Conservation (phyloP, 129 eudicot species). For the Chrysanthemum makinoi region DNA sequence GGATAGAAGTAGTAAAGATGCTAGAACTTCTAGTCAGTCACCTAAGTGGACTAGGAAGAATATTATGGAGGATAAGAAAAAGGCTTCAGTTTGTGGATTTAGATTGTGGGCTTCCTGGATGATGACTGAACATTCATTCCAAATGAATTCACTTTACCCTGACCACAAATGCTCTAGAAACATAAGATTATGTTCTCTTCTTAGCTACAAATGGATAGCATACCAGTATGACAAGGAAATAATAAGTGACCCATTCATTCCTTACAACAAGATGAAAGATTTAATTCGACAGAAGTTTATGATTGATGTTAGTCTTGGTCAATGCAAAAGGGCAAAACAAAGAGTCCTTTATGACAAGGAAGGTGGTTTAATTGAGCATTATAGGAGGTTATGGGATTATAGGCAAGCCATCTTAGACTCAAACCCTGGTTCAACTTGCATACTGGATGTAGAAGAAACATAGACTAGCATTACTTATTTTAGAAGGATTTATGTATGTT, state of each 20-base stretch:
- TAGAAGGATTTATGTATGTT: background rate
- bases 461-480: too few relatives aligned
- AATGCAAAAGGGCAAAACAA: background rate
- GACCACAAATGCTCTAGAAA: background rate
- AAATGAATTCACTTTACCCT: background rate
- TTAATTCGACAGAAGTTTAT: background rate
- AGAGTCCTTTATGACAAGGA: background rate
- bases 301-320: background rate
- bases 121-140: background rate
- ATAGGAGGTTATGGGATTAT: background rate
- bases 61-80: too few relatives aligned
- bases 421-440: background rate
- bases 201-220: background rate
- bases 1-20: background rate
- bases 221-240: background rate
- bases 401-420: background rate
- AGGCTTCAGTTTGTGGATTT: too few relatives aligned
- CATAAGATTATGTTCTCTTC: background rate
- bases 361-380: background rate
- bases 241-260: too few relatives aligned
- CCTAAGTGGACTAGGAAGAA: background rate
- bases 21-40: background rate
- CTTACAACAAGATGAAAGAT: background rate
- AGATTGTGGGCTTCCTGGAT: background rate
- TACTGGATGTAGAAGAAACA: background rate